A percentile compares a stretch with the other conserved stretches of the same genome.
Evolutionary conservation across 768 basidiomycete species (phyloP).

Genomic region (Termitomyces sp.): DNA sequence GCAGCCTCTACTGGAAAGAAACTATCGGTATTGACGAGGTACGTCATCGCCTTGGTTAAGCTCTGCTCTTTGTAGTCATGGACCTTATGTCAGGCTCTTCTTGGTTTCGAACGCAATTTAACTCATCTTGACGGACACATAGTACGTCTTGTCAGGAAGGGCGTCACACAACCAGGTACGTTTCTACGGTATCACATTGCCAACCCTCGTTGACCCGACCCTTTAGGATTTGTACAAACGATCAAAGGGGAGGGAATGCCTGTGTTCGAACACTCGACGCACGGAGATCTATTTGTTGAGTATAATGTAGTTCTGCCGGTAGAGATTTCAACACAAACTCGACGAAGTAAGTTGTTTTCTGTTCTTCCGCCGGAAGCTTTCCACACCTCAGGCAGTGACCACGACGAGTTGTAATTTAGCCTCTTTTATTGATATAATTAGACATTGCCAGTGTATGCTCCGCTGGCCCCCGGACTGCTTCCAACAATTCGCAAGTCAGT

Average conservation of each 20-base stretch:
- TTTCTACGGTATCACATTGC: not conserved
- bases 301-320: constrained; percentile 90
- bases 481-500: not conserved
- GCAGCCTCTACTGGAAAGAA: constrained; percentile 88
- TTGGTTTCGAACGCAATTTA: constrained; percentile 92
- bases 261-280: constrained; percentile 50
- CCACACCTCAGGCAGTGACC: constrained; percentile 17
- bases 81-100: constrained; percentile 63
- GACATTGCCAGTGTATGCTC: not conserved
- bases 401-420: constrained; percentile 25
- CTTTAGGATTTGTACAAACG: constrained; percentile 76
- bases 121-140: constrained; percentile 89
- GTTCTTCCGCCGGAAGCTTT: constrained; percentile 25
- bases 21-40: constrained; percentile 92
- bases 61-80: not conserved
- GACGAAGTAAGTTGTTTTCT: constrained; percentile 62
- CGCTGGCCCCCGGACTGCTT: not conserved
- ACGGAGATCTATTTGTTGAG: constrained; percentile 89
- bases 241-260: constrained; percentile 93
- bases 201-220: not conserved
- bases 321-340: constrained; percentile 63
- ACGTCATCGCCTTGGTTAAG: constrained; percentile 18
- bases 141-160: constrained; percentile 65
- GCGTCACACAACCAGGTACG: constrained; percentile 90
- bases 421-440: not conserved